Evolutionary conservation across 345 rosid genomes (phyloP).

Genomic region (Murraya koenigii): DNA sequence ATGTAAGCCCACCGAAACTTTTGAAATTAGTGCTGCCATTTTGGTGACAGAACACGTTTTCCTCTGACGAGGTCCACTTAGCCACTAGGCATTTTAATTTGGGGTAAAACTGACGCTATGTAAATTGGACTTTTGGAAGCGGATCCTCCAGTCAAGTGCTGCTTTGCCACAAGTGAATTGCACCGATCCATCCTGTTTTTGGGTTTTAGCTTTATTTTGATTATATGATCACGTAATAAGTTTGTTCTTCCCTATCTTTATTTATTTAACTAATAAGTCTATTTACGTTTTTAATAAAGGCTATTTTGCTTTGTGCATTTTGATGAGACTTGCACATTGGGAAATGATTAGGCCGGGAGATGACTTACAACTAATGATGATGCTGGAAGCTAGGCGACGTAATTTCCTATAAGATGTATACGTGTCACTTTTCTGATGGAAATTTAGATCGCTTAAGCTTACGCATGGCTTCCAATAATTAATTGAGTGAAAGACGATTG

Average conservation of each 20-base stretch:
- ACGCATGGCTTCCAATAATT: neutral
- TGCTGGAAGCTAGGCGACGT: neutral
- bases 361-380: neutral
- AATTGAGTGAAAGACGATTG: neutral
- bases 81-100: conserved; percentile 12
- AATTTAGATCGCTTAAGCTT: neutral
- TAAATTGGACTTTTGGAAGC: neutral
- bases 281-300: neutral
- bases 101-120: neutral
- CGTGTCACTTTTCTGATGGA: neutral
- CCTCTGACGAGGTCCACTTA: conserved; percentile 28
- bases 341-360: neutral
- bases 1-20: conserved; percentile 16
- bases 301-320: neutral
- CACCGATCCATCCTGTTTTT: conserved; percentile 10
- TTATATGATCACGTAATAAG: neutral
- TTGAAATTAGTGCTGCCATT: conserved; percentile 13
- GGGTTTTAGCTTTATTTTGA: neutral
- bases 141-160: neutral
- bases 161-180: conserved; percentile 20
- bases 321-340: neutral
- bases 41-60: conserved; percentile 26
- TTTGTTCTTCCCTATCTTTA: neutral
- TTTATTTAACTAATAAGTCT: neutral
- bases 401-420: neutral